Evolutionary conservation across 345 rosid species (phyloP), one percentile per base, ranked within the genome.

Genomic region (Microcos paniculata): DNA sequence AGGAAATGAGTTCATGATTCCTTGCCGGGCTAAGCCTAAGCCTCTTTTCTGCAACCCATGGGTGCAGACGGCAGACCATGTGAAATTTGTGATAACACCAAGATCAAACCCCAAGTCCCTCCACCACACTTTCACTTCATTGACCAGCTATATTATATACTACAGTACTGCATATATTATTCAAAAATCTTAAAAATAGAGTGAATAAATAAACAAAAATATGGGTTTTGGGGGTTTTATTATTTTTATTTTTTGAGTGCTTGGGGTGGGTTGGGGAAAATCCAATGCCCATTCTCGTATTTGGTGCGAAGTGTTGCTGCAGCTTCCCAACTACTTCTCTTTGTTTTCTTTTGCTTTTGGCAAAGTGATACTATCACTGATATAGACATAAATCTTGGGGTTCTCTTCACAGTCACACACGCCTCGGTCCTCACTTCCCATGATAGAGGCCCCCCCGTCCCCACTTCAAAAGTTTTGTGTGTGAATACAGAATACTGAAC

Each of bases 1-100:
- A 1, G 33, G 1, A 7, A 6, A 42, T 52, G 18, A 53, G 53
- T 6, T 70, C 72, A 6, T 33, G 45, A 38, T 56, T 65, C 42
- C 15, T 53, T 56, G 46, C 15, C 48, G 40, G 1, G 40, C 40
- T 35, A 35, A 3, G 62, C 28, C 10, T 24, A 74, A 45, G 0
- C 15, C 46, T 14, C 38, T 66, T 57, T 35, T 31, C 61, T 67
- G 74, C 70, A 28, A 71, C 62, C 73, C 75, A 24, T 52, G 80
- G 80, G 40, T 35, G n/a, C n/a, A n/a, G n/a, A n/a, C n/a, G 73
- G 77, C 78, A 70, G 48, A 8, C 78, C 88, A 78, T 74, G 82
- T 80, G 85, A 77, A 21, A 62, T 28, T 28, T 40, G 46, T n/a
- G 18, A 71, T 28, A 68, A 6, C 62, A 18, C 26, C 24, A 2